Evolutionary conservation across 2,329 filamentous ascomycete species (phyloP), one percentile per base, ranked within the genome.

Genomic region (Graphilbum fragrans): DNA sequence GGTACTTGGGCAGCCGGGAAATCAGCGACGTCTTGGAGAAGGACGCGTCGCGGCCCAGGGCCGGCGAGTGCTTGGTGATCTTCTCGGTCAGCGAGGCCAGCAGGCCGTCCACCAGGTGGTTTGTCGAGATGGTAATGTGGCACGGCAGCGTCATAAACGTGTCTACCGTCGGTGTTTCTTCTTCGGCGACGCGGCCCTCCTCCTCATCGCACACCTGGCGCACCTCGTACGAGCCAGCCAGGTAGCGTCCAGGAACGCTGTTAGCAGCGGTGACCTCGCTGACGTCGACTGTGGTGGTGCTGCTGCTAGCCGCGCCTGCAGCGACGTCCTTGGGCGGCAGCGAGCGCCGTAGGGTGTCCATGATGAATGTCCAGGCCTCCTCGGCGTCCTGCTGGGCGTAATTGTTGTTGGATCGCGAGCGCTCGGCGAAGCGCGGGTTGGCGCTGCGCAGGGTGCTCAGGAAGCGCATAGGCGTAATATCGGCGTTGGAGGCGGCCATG

Each of bases 361-460:
- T 66, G 47, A 98, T 93, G 58, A 96, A 90, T 18, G 90, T 92
- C 87, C 90, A 98, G 37, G 90, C 92, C 61, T 98, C 92, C 61
- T 98, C 92, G 1, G 92, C 92, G 65, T 98, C 92, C 63, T 98
- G 92, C 62, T 98, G 92, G n/a, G 92, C 88, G 56, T 82, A 96
- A 7, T 85, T 87, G 44, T 81, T 71, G 19, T 86, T 84, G 25
- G 81, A 80, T 58, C 85, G 88, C 42, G 86, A 77, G 54, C 77
- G 82, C 63, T 98, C 87, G 11, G 86, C 87, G 57, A 98, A 98
- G 57, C 96, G 92, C 10, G 92, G 92, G 55, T 86, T 95, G 1
- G 79, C 72, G 22, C 69, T 70, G 46, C 90, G 81, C 16, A 98
- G 72, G 4, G 86, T 76, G 52, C 78, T 80, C 45, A 98, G 69